These are phyloP conservation scores for Neonectria faginata DNA, from an alignment of 2,329 filamentous ascomycete species.

Conservation along the genomic window DNA sequence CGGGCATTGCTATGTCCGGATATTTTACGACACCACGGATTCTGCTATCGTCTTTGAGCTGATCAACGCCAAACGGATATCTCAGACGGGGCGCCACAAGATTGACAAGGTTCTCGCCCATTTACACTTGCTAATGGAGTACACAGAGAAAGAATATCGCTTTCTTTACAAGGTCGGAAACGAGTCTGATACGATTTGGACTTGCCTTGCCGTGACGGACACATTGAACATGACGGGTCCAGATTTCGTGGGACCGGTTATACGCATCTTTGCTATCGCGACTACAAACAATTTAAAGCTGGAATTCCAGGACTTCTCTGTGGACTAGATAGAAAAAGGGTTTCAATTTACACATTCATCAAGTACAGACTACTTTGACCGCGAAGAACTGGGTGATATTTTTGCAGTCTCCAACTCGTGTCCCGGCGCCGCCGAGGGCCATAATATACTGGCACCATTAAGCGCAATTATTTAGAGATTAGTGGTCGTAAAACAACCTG, in stretches of 20 bases:
- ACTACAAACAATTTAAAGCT: not conserved
- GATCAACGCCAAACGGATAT: constrained; percentile 4
- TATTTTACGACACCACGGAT: constrained; percentile 6
- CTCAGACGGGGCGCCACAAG: not conserved
- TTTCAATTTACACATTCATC: too few relatives aligned
- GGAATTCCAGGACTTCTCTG: constrained; percentile 2
- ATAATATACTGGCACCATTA: constrained; percentile 60
- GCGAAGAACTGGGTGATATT: too few relatives aligned
- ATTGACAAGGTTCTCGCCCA: not conserved
- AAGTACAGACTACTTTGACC: too few relatives aligned
- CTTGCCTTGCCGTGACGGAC: not conserved
- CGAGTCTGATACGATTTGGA: not conserved
- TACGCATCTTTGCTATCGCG: constrained; percentile 7
- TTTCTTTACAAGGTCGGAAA: not conserved
- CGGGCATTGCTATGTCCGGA: constrained; percentile 9
- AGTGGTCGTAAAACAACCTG: not conserved
- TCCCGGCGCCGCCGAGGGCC: constrained; percentile 46
- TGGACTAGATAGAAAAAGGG: not conserved
- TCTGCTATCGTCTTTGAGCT: constrained; percentile 1
- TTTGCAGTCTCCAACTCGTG: too few relatives aligned
- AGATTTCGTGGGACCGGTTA: constrained; percentile 18
- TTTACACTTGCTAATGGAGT: constrained; percentile 1
- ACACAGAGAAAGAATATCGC: constrained; percentile 7
- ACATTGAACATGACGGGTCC: constrained; percentile 3
- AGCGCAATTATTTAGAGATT: constrained; percentile 61